Conservation (phyloP, 192 early-diverging fungal genomes). For the Podila epicladia region DNA sequence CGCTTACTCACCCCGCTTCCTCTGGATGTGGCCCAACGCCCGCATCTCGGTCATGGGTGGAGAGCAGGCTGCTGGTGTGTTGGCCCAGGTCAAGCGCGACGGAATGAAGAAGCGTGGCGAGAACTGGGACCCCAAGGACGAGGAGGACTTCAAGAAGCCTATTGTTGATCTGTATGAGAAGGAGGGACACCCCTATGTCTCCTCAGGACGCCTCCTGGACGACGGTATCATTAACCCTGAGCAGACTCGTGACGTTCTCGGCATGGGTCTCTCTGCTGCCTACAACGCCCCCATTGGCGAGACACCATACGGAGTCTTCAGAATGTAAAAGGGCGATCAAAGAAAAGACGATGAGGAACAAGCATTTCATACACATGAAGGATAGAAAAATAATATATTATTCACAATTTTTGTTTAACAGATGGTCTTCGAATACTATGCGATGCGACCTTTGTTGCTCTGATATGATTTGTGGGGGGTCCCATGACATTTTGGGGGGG, state of each 20-base stretch:
- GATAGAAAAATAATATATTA: neutral
- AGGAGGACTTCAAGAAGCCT: conserved; percentile 84
- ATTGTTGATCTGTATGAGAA: conserved; percentile 87
- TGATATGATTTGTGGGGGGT: too few species aligned
- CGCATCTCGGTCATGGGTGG: conserved; percentile 98
- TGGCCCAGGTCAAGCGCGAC: conserved; percentile 88
- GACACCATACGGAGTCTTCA: conserved; percentile 93
- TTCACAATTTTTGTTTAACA: neutral
- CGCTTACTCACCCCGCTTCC: conserved; percentile 91
- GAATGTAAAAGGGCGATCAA: conserved; percentile 76
- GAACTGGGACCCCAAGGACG: conserved; percentile 78
- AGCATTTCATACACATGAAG: neutral
- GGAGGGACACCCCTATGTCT: conserved; percentile 97
- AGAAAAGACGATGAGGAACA: neutral
- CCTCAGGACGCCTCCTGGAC: conserved; percentile 90
- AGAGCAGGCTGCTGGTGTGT: conserved; percentile 92
- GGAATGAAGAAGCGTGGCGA: conserved; percentile 81
- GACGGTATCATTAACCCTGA: conserved; percentile 93
- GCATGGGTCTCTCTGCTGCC: conserved; percentile 82
- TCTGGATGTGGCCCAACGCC: conserved; percentile 97
- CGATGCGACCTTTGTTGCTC: too few species aligned
- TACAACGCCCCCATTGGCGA: conserved; percentile 76
- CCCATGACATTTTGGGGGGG: too few species aligned
- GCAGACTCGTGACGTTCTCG: conserved; percentile 89
- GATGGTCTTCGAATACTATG: too few species aligned